A percentile compares a stretch with the other conserved stretches of the same genome.
These are phyloP conservation scores for Neurospora terricola DNA, from an alignment of 495 filamentous ascomycete genomes.

Conservation along the genomic window DNA sequence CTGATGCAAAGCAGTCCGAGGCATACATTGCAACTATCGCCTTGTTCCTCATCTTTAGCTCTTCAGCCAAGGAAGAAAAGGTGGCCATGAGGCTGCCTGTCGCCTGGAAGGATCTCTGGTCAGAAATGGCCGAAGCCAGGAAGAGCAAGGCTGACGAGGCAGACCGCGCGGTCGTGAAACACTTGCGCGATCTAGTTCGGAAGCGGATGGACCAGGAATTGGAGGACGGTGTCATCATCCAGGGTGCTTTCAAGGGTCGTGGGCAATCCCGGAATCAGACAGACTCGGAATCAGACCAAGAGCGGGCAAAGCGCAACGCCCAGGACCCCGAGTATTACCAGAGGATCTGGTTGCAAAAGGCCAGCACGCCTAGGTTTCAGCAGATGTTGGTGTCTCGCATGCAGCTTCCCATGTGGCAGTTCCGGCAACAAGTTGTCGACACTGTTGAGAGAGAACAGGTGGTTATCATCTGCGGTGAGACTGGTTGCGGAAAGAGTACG, in stretches of 20 bases:
- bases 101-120: conserved; percentile 78
- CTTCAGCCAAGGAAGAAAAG: conserved; percentile 76
- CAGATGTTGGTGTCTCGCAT: conserved; percentile 52
- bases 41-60: conserved; percentile 68
- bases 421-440: conserved; percentile 62
- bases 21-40: conserved; percentile 73
- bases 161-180: conserved; percentile 55
- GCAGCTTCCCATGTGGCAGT: conserved; percentile 82
- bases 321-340: conserved; percentile 38
- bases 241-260: conserved; percentile 59
- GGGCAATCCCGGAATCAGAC: conserved; percentile 36
- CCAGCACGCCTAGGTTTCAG: conserved; percentile 47
- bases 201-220: conserved; percentile 45
- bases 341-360: conserved; percentile 62
- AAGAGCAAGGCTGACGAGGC: conserved; percentile 56
- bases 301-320: conserved; percentile 23
- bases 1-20: conserved; percentile 72
- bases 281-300: conserved; percentile 33
- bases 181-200: conserved; percentile 51
- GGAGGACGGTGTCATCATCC: conserved; percentile 67
- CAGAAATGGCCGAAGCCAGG: conserved; percentile 59
- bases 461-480: conserved; percentile 89
- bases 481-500: conserved; percentile 94
- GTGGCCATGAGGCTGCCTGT: conserved; percentile 66
- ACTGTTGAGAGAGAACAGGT: conserved; percentile 68